phyloP scores from a whole-genome alignment of 805 yeast genomes.

The Vanderwaltozyma yarrowii region DNA sequence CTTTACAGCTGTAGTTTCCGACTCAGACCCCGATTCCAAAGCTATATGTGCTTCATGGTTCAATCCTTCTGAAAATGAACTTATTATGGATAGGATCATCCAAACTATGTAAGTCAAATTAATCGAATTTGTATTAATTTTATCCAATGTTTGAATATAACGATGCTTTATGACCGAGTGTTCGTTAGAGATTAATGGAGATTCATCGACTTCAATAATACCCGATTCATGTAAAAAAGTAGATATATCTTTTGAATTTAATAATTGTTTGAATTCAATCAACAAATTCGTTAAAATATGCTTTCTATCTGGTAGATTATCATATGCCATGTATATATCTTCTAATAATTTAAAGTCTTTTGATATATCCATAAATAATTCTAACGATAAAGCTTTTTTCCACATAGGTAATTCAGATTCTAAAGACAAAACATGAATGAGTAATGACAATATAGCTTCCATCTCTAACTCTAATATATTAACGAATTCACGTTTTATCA shows the following conservation, averaged over 20 bases:
- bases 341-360: slow-evolving; percentile 44
- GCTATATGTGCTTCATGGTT: slow-evolving; percentile 10
- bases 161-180: slow-evolving; percentile 41
- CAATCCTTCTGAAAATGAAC: slow-evolving; percentile 57
- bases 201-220: slow-evolving; percentile 24
- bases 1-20: not conserved
- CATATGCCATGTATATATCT: slow-evolving; percentile 52
- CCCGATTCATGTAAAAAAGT: slow-evolving; percentile 27
- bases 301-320: slow-evolving; percentile 44
- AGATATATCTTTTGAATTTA: slow-evolving; percentile 24
- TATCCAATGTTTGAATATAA: slow-evolving; percentile 70
- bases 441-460: slow-evolving; percentile 66
- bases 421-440: slow-evolving; percentile 60
- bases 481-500: slow-evolving; percentile 51
- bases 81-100: slow-evolving; percentile 45
- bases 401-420: slow-evolving; percentile 50
- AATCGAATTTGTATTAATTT: slow-evolving; percentile 59
- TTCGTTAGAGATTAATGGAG: slow-evolving; percentile 32
- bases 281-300: slow-evolving; percentile 51
- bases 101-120: slow-evolving; percentile 54
- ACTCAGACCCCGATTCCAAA: no score
- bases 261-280: slow-evolving; percentile 30
- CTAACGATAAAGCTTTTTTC: slow-evolving; percentile 68
- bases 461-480: slow-evolving; percentile 59
- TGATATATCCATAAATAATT: slow-evolving; percentile 53